phyloP scores from a whole-genome alignment of 2,329 filamentous ascomycete genomes.

The Gnomoniopsis smithogilvyi region DNA sequence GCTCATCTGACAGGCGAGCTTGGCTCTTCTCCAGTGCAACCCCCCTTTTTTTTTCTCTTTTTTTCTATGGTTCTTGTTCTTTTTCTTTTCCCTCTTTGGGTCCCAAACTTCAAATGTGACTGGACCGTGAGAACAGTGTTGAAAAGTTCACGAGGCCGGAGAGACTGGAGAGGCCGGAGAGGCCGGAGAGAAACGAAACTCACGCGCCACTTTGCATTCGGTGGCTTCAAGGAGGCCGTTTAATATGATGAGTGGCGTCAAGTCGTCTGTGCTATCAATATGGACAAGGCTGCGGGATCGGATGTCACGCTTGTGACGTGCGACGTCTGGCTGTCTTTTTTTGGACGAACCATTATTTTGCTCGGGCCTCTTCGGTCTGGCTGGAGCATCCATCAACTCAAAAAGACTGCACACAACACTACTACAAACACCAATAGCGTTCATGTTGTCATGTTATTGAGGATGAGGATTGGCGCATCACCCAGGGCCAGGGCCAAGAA shows the following conservation, averaged over 20 bases:
- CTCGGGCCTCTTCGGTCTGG: background rate
- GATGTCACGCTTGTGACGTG: background rate
- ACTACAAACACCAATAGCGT: no score
- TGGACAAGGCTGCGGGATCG: background rate
- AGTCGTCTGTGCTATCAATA: background rate
- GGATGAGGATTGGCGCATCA: background rate
- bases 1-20: background rate
- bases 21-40: background rate
- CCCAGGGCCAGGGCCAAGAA: background rate
- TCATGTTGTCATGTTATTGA: no score
- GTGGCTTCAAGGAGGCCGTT: no score
- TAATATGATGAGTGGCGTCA: background rate
- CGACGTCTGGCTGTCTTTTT: background rate
- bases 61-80: background rate
- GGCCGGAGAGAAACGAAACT: no score
- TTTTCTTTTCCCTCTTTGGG: no score
- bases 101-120: no score
- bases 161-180: no score
- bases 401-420: no score
- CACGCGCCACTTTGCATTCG: no score
- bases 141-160: no score
- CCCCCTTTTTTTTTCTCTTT: background rate
- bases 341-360: background rate
- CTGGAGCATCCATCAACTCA: no score
- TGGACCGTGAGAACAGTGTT: no score